phyloP scores from a whole-genome alignment of 1,284 basidiomycete genomes.

The Ganoderma leucocontextum region DNA sequence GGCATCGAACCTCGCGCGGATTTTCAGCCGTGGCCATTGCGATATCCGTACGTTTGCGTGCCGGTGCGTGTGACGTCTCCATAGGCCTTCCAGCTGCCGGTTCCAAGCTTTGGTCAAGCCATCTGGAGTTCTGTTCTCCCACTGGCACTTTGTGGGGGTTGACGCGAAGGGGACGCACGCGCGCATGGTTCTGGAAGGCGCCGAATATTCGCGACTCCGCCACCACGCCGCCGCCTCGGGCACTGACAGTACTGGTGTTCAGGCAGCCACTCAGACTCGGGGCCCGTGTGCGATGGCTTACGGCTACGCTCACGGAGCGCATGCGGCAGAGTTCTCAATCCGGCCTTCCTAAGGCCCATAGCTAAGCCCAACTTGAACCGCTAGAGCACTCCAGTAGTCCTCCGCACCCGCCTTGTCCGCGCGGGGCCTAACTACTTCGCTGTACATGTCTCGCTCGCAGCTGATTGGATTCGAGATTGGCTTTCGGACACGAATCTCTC shows the following conservation, averaged over 20 bases:
- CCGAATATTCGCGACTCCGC: constrained; percentile 16
- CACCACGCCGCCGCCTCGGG: neutral
- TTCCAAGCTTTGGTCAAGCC: too few species aligned
- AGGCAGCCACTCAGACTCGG: neutral
- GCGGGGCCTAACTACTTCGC: too few species aligned
- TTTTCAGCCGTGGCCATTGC: neutral
- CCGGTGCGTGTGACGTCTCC: neutral
- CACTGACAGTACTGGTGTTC: neutral
- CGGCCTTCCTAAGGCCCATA: neutral
- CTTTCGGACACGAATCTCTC: constrained; percentile 2
- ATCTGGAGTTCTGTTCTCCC: neutral
- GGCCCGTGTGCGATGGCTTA: neutral
- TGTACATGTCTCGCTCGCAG: neutral
- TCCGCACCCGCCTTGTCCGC: neutral
- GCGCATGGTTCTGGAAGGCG: neutral
- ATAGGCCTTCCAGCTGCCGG: neutral
- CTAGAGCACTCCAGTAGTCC: too few species aligned
- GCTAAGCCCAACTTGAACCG: neutral
- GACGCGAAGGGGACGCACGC: neutral
- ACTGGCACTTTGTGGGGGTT: neutral
- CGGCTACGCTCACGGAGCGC: neutral
- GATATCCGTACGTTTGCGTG: neutral
- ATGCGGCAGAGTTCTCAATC: neutral
- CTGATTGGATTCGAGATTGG: constrained; percentile 4
- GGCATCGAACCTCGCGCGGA: neutral